A percentile compares a stretch with the other conserved stretches of the same genome.
Conservation (phyloP, 2,329 filamentous ascomycete species). For the Penicillium sp. region DNA sequence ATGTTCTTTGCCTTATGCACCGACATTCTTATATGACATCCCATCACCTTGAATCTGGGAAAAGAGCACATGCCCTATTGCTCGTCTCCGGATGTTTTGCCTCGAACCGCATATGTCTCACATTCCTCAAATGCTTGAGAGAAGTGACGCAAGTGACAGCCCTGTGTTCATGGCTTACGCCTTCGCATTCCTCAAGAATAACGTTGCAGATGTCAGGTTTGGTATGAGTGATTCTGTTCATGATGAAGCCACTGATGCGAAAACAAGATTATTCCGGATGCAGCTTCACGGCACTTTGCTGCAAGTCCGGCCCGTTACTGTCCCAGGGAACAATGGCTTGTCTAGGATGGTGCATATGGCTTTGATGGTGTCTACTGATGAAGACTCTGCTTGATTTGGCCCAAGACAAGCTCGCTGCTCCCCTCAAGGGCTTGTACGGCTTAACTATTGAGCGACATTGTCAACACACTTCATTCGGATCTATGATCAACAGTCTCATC, state of each 20-base stretch:
- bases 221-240: not conserved
- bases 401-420: not conserved
- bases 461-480: not conserved
- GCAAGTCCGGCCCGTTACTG: not conserved
- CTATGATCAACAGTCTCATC: not conserved
- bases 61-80: not conserved
- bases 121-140: not conserved
- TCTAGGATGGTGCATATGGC: not conserved
- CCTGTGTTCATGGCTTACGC: not conserved
- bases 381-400: not conserved
- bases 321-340: not conserved
- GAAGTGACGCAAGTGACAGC: not conserved
- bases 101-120: too few species aligned
- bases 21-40: not conserved
- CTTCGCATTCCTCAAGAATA: slow-evolving; percentile 4
- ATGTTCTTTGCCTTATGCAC: not conserved
- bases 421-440: not conserved
- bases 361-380: not conserved
- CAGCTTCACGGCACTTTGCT: not conserved
- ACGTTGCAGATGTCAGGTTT: not conserved
- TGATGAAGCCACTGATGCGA: not conserved
- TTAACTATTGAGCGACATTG: not conserved
- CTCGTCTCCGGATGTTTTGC: not conserved
- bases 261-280: not conserved
- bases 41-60: not conserved